phyloP scores from a whole-genome alignment of 495 filamentous ascomycete genomes.

The Penicillium cinerascens region DNA sequence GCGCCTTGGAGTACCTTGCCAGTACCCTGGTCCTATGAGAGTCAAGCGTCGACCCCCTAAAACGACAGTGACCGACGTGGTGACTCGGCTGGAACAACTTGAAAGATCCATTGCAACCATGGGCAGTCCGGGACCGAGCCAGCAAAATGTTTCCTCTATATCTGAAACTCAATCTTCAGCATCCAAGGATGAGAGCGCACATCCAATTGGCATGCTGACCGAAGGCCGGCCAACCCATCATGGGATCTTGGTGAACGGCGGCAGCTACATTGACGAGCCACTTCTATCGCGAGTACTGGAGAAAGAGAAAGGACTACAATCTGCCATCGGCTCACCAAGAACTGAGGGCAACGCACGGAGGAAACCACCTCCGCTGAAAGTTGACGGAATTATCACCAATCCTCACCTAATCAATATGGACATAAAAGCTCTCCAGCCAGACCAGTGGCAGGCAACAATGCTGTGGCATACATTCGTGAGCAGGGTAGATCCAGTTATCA shows the following conservation, averaged over 20 bases:
- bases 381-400: slow-evolving; percentile 21
- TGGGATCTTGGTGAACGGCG: slow-evolving; percentile 23
- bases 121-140: slow-evolving; percentile 2
- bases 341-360: slow-evolving; percentile 3
- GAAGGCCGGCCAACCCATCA: neutral
- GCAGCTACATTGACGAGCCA: slow-evolving; percentile 31
- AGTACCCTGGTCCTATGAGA: slow-evolving; percentile 30
- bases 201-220: neutral
- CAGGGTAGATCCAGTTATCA: slow-evolving; percentile 40
- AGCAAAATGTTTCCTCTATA: neutral
- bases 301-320: slow-evolving; percentile 25
- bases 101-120: slow-evolving; percentile 26
- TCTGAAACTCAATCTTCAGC: neutral
- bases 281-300: slow-evolving; percentile 28
- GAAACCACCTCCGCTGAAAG: slow-evolving; percentile 9
- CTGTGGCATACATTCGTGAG: slow-evolving; percentile 31
- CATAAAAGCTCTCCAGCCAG: slow-evolving; percentile 17
- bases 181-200: neutral
- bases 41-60: slow-evolving; percentile 27
- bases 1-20: slow-evolving; percentile 20
- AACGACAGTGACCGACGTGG: slow-evolving; percentile 15
- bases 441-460: slow-evolving; percentile 23
- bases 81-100: slow-evolving; percentile 25
- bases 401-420: slow-evolving; percentile 16
- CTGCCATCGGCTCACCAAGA: slow-evolving; percentile 22